Evolutionary conservation across 2,329 filamentous ascomycete species (phyloP), one percentile per base, ranked within the genome.

Genomic region (Sporothrix inflata): DNA sequence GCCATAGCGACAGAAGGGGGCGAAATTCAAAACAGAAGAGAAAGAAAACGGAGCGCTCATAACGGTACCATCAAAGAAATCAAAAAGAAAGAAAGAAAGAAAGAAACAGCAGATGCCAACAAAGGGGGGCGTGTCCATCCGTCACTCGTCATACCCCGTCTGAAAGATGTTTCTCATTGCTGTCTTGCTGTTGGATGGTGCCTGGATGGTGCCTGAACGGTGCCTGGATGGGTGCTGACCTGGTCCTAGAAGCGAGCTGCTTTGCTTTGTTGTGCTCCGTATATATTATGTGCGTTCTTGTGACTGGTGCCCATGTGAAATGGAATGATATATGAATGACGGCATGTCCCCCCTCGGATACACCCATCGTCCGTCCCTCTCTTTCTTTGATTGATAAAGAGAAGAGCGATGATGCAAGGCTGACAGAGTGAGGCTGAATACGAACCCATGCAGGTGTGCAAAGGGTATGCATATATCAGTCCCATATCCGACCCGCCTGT

Each of bases 301-400:
- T 63, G 57, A 38, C 55, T 60, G 30, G 55, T n/a, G 55, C 55
- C 30, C 55, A 60, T 34, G 55, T 21, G 12, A 65, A 30, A 47
- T 65, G 61, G 40, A 47, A 65, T 65, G 61, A 65, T 65, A 47
- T 65, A 65, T 65, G 61, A 65, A 30, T 47, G 61, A 65, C 61
- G 40, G 61, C 61, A n/a, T 65, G 24, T 27, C 61, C 57, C 57
- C 61, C 42, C 40, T 30, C 21, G 8, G 21, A n/a, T 45, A 27
- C 34, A 21, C 34, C 30, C 11, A 14, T 60, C 16, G 30, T 16
- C 27, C 12, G 27, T 34, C 30, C 14, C 16, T 45, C 60, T n/a
- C 24, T 65, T n/a, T 65, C 27, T 19, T 57, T 61, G 57, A 34
- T 61, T 38, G 55, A 47, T 24, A 47, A 65, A 47, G 16, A 45